Base-by-base conservation (phyloP, 2,329 filamentous ascomycete species). In the Ascochyta koolunga region DNA sequence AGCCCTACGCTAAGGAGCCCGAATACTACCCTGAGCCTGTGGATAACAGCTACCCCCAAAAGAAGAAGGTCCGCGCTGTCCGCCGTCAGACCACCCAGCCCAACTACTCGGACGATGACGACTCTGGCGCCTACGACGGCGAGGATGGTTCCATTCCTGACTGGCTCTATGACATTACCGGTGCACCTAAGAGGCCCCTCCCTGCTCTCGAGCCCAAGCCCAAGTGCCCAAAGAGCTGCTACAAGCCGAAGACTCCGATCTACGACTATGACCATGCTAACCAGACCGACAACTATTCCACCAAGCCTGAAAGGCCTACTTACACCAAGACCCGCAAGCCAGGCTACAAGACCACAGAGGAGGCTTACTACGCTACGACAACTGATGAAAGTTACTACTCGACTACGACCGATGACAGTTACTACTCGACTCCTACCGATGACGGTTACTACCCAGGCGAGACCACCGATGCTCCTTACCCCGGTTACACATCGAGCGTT, bases 71-170 rank as follows among this genome's bases (percentile, higher is more conserved):
- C 29, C 50, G 44, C 39, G 44, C 50, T 35, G 44, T 54, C 7
- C 50, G 50, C 11, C 50, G 50, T 27, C 50, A 54, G 35, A 31
- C 39, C 31, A 27, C 40, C 33, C 49, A 52, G 41, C 22, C 50
- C 31, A 2, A 16, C 9, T 39, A 51, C 27, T 45, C 40, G n/a
- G 47, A 58, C 10, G 50, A 50, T n/a, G 50, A 56, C 15, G 52
- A 55, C 13, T 43, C 42, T 31, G 37, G 47, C 24, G 27, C 24
- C 15, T 49, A 56, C 32, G 53, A 56, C 13, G 47, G 41, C 8
- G 42, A 51, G 19, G 53, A 56, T 43, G 53, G 47, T 24, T 47
- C 53, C 19, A 55, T 61, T 18, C 60, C 60, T 24, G 36, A 58
- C 18, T 64, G 61, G 61, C 43, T 60, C 1, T 50, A 55, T n/a